A percentile compares a stretch with the other conserved stretches of the same genome.
Conservation (phyloP, 2,329 filamentous ascomycete species). For the Didymella lethalis region DNA sequence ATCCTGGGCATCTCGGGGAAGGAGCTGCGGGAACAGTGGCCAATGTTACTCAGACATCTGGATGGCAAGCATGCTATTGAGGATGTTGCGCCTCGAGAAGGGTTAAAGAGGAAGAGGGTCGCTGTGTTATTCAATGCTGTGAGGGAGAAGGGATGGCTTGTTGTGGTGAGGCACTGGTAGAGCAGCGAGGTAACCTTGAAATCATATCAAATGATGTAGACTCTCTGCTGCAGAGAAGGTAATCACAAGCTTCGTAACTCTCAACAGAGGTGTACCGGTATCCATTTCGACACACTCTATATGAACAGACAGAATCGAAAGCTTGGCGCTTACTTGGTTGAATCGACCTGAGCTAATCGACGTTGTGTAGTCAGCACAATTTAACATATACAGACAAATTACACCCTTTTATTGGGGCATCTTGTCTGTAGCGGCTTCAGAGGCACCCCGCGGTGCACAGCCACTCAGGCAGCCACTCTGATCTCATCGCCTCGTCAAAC, state of each 20-base stretch:
- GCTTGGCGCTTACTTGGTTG: too few species aligned
- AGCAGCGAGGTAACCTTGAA: background rate
- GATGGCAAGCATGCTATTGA: slow-evolving; percentile 87
- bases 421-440: slow-evolving; percentile 1
- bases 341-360: too few species aligned
- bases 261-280: too few species aligned
- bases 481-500: slow-evolving; percentile 22
- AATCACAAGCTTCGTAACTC: too few species aligned
- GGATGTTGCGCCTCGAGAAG: slow-evolving; percentile 83
- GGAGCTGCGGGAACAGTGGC: slow-evolving; percentile 70
- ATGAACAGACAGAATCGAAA: too few species aligned
- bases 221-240: background rate
- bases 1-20: slow-evolving; percentile 32
- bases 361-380: background rate
- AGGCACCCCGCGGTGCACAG: slow-evolving; percentile 18
- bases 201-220: background rate
- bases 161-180: slow-evolving; percentile 53
- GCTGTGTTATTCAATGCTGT: slow-evolving; percentile 66
- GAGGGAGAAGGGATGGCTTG: slow-evolving; percentile 70
- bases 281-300: too few species aligned
- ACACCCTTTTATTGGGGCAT: background rate
- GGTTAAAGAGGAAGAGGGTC: slow-evolving; percentile 78
- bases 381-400: background rate
- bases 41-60: slow-evolving; percentile 81
- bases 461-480: slow-evolving; percentile 21